A percentile compares a stretch with the other conserved stretches of the same genome.
phyloP scores from a whole-genome alignment of 2,329 filamentous ascomycete species.

The Cladosporium austrohemisphaericum region DNA sequence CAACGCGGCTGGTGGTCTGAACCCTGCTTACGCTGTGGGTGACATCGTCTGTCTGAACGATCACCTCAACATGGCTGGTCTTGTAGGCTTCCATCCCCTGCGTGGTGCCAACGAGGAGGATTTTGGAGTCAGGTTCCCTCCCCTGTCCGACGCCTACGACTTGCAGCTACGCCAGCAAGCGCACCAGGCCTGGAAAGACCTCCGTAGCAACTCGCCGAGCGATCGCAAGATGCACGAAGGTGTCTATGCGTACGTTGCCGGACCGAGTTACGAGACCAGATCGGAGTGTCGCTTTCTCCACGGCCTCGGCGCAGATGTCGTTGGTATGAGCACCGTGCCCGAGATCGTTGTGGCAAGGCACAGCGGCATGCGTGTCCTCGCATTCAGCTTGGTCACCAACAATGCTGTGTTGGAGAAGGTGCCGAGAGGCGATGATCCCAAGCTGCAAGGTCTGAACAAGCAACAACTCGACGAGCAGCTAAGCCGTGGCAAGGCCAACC shows the following conservation, averaged over 20 bases:
- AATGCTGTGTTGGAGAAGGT: conserved; percentile 58
- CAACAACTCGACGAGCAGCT: conserved; percentile 54
- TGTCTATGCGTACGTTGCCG: conserved; percentile 62
- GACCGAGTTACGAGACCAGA: conserved; percentile 63
- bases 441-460: conserved; percentile 49
- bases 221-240: conserved; percentile 58
- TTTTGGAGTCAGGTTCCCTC: conserved; percentile 60
- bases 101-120: conserved; percentile 60
- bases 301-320: conserved; percentile 61
- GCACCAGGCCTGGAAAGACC: conserved; percentile 55
- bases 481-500: conserved; percentile 58
- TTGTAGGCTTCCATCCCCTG: conserved; percentile 59
- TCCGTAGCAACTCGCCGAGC: conserved; percentile 41
- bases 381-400: conserved; percentile 65
- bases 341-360: conserved; percentile 65
- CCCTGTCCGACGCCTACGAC: conserved; percentile 64
- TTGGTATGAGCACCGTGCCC: conserved; percentile 67
- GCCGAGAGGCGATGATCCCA: conserved; percentile 54
- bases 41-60: conserved; percentile 65
- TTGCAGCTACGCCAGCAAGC: conserved; percentile 55
- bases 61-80: conserved; percentile 61
- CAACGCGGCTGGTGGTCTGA: conserved; percentile 64
- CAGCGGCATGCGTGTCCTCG: conserved; percentile 59
- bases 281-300: conserved; percentile 62
- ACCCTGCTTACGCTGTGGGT: conserved; percentile 60